Evolutionary conservation across 345 rosid species (phyloP).

Genomic region (Camelina hispida): DNA sequence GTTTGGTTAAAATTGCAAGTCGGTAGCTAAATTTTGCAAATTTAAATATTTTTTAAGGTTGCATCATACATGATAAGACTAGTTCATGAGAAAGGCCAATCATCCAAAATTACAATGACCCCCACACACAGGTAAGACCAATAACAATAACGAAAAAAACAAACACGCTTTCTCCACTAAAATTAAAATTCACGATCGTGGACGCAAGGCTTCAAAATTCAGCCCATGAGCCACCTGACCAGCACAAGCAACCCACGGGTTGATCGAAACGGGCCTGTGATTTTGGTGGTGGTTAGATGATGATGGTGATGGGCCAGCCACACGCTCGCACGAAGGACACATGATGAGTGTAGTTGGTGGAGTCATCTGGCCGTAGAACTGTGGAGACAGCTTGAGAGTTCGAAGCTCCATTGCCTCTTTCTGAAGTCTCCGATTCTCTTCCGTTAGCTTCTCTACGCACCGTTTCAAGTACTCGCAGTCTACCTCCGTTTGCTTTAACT

Average conservation of each 20-base stretch:
- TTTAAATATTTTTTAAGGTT: constrained; percentile 12
- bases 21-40: constrained; percentile 23
- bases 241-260: constrained; percentile 60
- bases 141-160: neutral
- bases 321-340: constrained; percentile 99
- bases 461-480: constrained; percentile 93
- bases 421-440: constrained; percentile 91
- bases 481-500: constrained; percentile 97
- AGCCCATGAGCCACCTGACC: constrained; percentile 42
- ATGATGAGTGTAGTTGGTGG: constrained; percentile 98
- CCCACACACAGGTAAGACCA: constrained; percentile 20
- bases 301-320: constrained; percentile 44
- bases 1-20: neutral
- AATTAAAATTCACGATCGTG: constrained; percentile 32
- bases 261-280: constrained; percentile 51
- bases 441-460: constrained; percentile 94
- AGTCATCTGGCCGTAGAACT: constrained; percentile 95
- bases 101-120: constrained; percentile 42
- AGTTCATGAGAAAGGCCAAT: constrained; percentile 28
- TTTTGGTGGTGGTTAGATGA: constrained; percentile 37
- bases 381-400: constrained; percentile 96
- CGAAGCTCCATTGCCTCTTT: constrained; percentile 94
- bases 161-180: neutral
- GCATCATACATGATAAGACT: constrained; percentile 13
- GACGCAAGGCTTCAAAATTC: constrained; percentile 46